These are phyloP conservation scores for Cladosporium austrohemisphaericum DNA, from an alignment of 2,329 filamentous ascomycete genomes.

Conservation along the genomic window DNA sequence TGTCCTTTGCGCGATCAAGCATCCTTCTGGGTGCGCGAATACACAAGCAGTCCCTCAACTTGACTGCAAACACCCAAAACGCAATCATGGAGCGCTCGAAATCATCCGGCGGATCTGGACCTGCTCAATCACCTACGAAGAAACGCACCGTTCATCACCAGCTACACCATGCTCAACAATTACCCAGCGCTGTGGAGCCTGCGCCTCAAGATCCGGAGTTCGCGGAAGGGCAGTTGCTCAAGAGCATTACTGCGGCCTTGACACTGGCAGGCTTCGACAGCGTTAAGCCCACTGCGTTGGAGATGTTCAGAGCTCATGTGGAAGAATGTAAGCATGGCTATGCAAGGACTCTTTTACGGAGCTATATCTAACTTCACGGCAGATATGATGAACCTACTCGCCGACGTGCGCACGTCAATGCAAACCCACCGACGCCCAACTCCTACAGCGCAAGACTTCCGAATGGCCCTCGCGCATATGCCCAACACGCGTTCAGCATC, in stretches of 20 bases:
- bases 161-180: conserved; percentile 24
- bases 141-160: conserved; percentile 2
- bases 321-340: conserved; percentile 48
- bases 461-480: conserved; percentile 44
- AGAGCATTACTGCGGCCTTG: conserved; percentile 52
- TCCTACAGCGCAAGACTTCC: conserved; percentile 58
- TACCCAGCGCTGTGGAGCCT: conserved; percentile 30
- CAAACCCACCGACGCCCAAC: conserved; percentile 51
- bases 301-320: conserved; percentile 51
- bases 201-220: conserved; percentile 49
- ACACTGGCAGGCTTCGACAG: conserved; percentile 53
- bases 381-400: conserved; percentile 51
- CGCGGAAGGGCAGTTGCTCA: conserved; percentile 52
- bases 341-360: not conserved
- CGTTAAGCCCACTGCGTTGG: conserved; percentile 53
- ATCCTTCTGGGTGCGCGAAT: too few relatives aligned
- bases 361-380: conserved; percentile 31
- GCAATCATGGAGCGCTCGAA: not conserved
- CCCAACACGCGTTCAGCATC: conserved; percentile 36
- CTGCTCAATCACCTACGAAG: not conserved
- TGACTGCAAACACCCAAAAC: not conserved
- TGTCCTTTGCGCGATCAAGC: too few relatives aligned
- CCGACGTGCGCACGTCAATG: conserved; percentile 57
- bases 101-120: not conserved
- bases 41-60: too few relatives aligned